Conservation (phyloP, 2,329 filamentous ascomycete genomes). For the Pseudocercospora eumusae region DNA sequence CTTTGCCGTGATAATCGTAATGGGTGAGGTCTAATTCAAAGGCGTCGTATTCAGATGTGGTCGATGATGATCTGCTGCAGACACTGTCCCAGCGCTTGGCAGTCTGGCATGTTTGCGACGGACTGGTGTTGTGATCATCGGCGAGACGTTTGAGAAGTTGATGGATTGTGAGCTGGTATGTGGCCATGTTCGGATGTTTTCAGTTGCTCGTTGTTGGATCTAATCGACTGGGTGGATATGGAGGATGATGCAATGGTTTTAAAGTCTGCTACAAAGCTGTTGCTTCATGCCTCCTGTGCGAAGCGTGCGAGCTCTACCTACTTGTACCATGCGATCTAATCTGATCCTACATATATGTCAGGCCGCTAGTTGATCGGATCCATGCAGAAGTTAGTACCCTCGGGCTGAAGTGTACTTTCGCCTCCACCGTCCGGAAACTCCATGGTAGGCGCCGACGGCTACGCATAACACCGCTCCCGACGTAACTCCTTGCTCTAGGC, state of each 20-base stretch:
- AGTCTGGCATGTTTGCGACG: neutral
- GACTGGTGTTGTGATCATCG: conserved; percentile 16
- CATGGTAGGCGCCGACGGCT: neutral
- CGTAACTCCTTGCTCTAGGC: neutral
- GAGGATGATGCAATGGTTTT: too few species aligned
- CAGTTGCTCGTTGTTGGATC: neutral
- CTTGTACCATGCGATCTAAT: conserved; percentile 25
- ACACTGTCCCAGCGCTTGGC: conserved; percentile 6
- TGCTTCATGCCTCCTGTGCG: conserved; percentile 13
- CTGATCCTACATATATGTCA: conserved; percentile 18
- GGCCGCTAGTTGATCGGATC: neutral
- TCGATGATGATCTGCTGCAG: conserved; percentile 10
- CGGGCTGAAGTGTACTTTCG: neutral
- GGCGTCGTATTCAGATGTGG: neutral
- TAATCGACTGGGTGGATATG: too few species aligned
- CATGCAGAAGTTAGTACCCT: conserved; percentile 2
- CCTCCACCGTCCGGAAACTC: neutral
- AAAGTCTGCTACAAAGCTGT: conserved; percentile 14
- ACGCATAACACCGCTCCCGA: neutral
- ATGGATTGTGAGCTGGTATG: conserved; percentile 30
- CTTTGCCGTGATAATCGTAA: conserved; percentile 2
- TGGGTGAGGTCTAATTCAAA: conserved; percentile 11
- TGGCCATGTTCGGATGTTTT: conserved; percentile 22
- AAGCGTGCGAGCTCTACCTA: conserved; percentile 15
- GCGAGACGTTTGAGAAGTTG: conserved; percentile 27